Conservation (phyloP, 1,139 yeast species). For the Chernovozyma sophiae-reginae region DNA sequence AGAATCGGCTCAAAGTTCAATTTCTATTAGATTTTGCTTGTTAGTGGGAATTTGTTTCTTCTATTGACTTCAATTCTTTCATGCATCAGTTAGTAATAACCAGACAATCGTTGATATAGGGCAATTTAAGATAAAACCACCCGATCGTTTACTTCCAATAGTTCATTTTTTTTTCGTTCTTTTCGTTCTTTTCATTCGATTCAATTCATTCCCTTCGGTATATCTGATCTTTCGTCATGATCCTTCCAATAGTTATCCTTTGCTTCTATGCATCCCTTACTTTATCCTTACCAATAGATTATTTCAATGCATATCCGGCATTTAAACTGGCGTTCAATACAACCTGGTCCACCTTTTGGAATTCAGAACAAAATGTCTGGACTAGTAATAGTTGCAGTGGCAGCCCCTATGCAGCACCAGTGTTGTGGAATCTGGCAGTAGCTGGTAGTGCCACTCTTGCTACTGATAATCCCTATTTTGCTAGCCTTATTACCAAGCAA, state of each 20-base stretch:
- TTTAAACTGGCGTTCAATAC: conserved; percentile 8
- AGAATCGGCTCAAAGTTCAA: no score
- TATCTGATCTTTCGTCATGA: background rate
- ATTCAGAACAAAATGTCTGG: conserved; percentile 16
- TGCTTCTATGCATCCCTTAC: background rate
- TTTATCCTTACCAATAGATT: background rate
- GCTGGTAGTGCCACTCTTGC: conserved; percentile 18
- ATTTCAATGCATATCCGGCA: conserved; percentile 3
- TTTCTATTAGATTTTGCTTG: no score
- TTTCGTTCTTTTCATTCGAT: no score
- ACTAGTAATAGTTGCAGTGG: conserved; percentile 16
- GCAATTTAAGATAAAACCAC: no score
- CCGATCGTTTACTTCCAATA: no score
- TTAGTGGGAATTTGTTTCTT: no score
- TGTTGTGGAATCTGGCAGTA: conserved; percentile 26
- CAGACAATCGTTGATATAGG: no score
- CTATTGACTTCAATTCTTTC: no score
- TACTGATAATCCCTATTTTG: conserved; percentile 13
- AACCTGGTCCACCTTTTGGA: conserved; percentile 21
- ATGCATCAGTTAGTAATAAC: no score
- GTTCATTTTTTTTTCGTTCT: no score
- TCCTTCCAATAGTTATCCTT: background rate
- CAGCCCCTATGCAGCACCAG: conserved; percentile 11
- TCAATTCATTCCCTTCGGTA: no score
- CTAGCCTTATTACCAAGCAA: conserved; percentile 10